Percentiles rank a stretch among this genome's conserved stretches.
These are phyloP conservation scores for Paraglomus brasilianum DNA, from an alignment of 192 early-diverging fungal genomes.

Conservation along the genomic window DNA sequence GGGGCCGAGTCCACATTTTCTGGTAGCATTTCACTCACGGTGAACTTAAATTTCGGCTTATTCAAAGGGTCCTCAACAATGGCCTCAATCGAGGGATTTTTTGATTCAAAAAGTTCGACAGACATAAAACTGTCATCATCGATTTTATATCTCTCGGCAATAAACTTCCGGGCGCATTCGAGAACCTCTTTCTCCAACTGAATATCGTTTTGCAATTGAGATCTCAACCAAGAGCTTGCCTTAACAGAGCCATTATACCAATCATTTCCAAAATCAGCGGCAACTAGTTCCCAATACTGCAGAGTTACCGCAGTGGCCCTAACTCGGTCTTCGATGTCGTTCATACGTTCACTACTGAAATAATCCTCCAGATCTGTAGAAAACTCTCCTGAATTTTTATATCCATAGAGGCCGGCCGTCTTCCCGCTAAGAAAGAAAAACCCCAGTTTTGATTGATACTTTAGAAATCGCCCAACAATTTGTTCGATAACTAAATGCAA, in stretches of 20 bases:
- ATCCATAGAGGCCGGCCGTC: slow-evolving; percentile 1
- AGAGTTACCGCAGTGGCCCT: slow-evolving; percentile 11
- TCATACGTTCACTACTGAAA: slow-evolving; percentile 7
- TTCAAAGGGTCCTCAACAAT: too few species aligned
- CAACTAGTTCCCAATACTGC: slow-evolving; percentile 14
- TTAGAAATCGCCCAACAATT: not conserved
- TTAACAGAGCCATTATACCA: slow-evolving; percentile 4
- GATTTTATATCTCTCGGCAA: slow-evolving; percentile 20
- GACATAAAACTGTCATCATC: slow-evolving; percentile 8
- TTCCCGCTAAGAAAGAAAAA: not conserved
- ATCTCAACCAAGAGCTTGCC: slow-evolving; percentile 9
- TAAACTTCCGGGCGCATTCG: slow-evolving; percentile 17
- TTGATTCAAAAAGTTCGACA: too few species aligned
- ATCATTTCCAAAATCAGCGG: not conserved
- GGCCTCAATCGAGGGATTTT: too few species aligned
- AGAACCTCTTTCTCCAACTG: not conserved
- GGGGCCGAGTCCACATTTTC: too few species aligned
- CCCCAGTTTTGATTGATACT: slow-evolving; percentile 4
- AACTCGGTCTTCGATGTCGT: not conserved
- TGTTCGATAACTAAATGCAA: not conserved
- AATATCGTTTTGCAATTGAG: slow-evolving; percentile 14
- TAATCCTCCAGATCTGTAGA: slow-evolving; percentile 1
- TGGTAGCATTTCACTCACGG: too few species aligned
- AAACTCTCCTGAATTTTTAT: not conserved
- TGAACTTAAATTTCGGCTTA: too few species aligned